Evolutionary conservation across 1,139 yeast species (phyloP).

Genomic region (Magnusiomyces suaveolens): DNA sequence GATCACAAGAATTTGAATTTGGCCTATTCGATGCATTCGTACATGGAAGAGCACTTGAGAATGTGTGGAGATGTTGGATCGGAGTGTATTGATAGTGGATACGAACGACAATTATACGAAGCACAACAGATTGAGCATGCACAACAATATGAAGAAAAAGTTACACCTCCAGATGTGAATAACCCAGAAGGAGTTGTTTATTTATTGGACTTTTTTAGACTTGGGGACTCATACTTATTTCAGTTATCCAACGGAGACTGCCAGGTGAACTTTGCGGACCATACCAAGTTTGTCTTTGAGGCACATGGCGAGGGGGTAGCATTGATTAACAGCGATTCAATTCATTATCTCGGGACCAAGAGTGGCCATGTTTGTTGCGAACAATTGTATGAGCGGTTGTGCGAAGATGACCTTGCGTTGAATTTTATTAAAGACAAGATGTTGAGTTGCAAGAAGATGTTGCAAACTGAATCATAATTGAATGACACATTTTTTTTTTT

Average conservation of each 20-base stretch:
- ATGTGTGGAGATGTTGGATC: constrained; percentile 14
- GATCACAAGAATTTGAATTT: constrained; percentile 26
- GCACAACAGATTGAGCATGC: too few species aligned
- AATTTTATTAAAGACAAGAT: constrained; percentile 2
- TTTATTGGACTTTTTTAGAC: constrained; percentile 10
- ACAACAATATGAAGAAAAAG: background rate
- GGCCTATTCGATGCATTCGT: constrained; percentile 26
- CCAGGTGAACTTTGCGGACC: constrained; percentile 93
- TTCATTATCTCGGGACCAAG: constrained; percentile 1
- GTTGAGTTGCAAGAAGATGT: background rate
- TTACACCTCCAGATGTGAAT: too few species aligned
- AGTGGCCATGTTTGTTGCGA: constrained; percentile 4
- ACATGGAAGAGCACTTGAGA: constrained; percentile 31
- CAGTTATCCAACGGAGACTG: constrained; percentile 86
- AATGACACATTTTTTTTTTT: too few species aligned
- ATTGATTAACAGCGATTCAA: constrained; percentile 45
- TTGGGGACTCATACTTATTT: constrained; percentile 50
- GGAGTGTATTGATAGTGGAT: constrained; percentile 2
- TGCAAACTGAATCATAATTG: too few species aligned
- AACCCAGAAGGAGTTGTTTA: constrained; percentile 16
- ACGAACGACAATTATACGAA: background rate
- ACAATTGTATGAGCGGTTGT: background rate
- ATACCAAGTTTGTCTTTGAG: constrained; percentile 75
- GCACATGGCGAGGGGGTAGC: constrained; percentile 69
- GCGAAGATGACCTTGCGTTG: background rate